Evolutionary conservation across 768 basidiomycete species (phyloP).

Genomic region (Naganishia onofrii): DNA sequence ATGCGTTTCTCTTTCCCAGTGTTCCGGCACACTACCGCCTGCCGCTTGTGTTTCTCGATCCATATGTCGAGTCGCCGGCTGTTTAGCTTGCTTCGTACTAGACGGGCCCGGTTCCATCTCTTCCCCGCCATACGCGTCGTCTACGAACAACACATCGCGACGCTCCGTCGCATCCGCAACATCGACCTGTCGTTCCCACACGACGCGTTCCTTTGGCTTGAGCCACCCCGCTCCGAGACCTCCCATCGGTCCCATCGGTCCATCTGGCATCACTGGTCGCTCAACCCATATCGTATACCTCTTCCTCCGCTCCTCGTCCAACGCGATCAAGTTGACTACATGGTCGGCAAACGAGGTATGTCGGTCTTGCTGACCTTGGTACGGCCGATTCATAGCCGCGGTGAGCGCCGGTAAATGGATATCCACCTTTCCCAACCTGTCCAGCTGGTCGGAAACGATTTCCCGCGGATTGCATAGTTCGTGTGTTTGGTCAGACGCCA

Average conservation of each 20-base stretch:
- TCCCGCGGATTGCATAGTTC: constrained; percentile 23
- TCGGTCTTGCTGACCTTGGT: constrained; percentile 13
- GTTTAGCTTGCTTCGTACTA: too few species aligned
- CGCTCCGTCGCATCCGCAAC: not conserved
- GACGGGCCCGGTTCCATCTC: too few species aligned
- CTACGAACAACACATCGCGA: not conserved
- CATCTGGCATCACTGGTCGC: constrained; percentile 1
- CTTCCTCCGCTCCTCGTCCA: constrained; percentile 25
- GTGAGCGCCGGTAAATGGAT: constrained; percentile 31
- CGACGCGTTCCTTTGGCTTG: constrained; percentile 1
- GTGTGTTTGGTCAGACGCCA: not conserved
- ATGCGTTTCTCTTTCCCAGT: constrained; percentile 44
- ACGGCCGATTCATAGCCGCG: constrained; percentile 1
- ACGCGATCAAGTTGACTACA: constrained; percentile 31
- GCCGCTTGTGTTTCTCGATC: not conserved
- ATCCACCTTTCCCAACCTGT: constrained; percentile 10
- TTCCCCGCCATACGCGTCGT: not conserved
- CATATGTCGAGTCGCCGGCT: too few species aligned
- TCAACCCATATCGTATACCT: constrained; percentile 31
- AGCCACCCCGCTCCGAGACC: constrained; percentile 1
- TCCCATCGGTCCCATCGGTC: not conserved
- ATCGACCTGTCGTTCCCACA: constrained; percentile 3
- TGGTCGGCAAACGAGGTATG: constrained; percentile 29
- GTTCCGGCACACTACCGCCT: constrained; percentile 6
- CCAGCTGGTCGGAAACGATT: constrained; percentile 23